phyloP scores from a whole-genome alignment of 768 basidiomycete genomes.

The Termitomyces sp. region DNA sequence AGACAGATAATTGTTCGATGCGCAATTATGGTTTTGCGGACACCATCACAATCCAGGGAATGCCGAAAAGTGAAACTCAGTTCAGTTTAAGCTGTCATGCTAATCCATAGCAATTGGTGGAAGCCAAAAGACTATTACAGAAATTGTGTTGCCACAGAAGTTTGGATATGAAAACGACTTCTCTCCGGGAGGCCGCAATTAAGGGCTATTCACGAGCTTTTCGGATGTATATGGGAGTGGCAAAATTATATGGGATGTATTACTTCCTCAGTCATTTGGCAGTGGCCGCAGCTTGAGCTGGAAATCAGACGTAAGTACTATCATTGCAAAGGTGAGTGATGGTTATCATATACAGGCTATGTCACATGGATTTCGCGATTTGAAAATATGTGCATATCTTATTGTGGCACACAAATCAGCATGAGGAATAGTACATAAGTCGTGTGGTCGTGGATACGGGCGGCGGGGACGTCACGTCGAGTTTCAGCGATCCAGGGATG shows the following conservation, averaged over 20 bases:
- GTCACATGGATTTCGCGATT: neutral
- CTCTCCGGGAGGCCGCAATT: neutral
- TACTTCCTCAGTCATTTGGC: no score
- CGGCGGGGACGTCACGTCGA: neutral
- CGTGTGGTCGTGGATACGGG: neutral
- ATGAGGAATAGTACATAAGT: neutral
- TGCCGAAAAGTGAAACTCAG: neutral
- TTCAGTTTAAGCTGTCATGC: neutral
- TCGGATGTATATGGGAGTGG: no score
- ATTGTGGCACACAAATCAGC: neutral
- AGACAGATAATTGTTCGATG: neutral
- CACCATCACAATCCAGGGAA: neutral
- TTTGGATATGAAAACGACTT: neutral
- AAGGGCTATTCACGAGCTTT: no score
- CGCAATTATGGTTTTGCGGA: neutral
- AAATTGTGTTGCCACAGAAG: neutral
- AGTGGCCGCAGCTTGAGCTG: no score
- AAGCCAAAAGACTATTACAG: neutral
- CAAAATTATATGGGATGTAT: no score
- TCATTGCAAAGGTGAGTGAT: neutral
- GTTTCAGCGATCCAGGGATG: neutral
- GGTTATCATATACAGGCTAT: neutral
- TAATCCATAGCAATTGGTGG: neutral
- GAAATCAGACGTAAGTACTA: no score
- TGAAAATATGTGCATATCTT: neutral